These are phyloP conservation scores for Dothiorella sarmentorum DNA, from an alignment of 2,329 filamentous ascomycete genomes.

Conservation along the genomic window DNA sequence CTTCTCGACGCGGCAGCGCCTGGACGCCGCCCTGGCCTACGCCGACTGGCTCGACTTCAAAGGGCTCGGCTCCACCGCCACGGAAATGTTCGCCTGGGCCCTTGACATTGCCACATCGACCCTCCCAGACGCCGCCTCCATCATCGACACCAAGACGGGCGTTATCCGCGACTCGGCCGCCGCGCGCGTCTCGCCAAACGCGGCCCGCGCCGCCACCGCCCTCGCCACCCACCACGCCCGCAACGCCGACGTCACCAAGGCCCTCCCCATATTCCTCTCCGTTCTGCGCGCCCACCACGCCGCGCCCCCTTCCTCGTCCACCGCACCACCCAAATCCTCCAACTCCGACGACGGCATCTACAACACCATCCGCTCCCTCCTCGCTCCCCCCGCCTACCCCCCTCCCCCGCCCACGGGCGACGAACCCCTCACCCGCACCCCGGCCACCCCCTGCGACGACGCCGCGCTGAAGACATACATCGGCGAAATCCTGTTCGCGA, in stretches of 20 bases:
- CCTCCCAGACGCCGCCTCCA: slow-evolving; percentile 43
- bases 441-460: slow-evolving; percentile 73
- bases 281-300: slow-evolving; percentile 72
- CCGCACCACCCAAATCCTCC: slow-evolving; percentile 20
- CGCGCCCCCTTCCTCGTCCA: slow-evolving; percentile 40
- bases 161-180: slow-evolving; percentile 39
- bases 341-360: slow-evolving; percentile 28
- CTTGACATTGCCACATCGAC: slow-evolving; percentile 68
- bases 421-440: slow-evolving; percentile 60
- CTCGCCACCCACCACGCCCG: slow-evolving; percentile 75
- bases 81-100: slow-evolving; percentile 71
- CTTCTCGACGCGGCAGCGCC: slow-evolving; percentile 71
- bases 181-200: slow-evolving; percentile 59
- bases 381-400: slow-evolving; percentile 63
- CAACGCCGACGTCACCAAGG: slow-evolving; percentile 61
- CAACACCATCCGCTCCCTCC: slow-evolving; percentile 37
- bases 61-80: slow-evolving; percentile 59
- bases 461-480: slow-evolving; percentile 85
- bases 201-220: slow-evolving; percentile 71
- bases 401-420: slow-evolving; percentile 67
- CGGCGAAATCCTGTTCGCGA: slow-evolving; percentile 84
- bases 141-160: slow-evolving; percentile 61
- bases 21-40: slow-evolving; percentile 79
- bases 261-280: slow-evolving; percentile 82
- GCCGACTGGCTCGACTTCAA: slow-evolving; percentile 84